A percentile compares a stretch with the other conserved stretches of the same genome.
Conservation (phyloP, 2,329 filamentous ascomycete genomes). For the Neoascochyta sp. region DNA sequence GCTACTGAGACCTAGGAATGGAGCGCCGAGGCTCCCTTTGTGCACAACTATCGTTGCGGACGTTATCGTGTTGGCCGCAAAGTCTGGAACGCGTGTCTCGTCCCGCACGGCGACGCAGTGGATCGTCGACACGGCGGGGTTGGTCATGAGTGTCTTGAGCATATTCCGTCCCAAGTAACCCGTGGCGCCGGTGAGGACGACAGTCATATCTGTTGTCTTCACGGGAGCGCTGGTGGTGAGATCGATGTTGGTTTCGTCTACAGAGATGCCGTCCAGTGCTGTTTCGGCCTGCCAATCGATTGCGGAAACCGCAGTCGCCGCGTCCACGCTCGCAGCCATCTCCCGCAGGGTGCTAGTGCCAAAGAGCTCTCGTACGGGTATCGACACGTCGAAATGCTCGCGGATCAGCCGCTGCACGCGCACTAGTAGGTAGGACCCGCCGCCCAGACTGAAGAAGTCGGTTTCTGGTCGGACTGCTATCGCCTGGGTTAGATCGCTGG, state of each 20-base stretch:
- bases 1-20: conserved; percentile 38
- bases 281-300: conserved; percentile 46
- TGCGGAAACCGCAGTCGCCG: conserved; percentile 1
- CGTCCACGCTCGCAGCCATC: conserved; percentile 36
- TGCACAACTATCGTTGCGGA: not conserved
- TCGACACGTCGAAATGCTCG: conserved; percentile 24
- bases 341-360: conserved; percentile 35
- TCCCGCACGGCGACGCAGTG: conserved; percentile 22
- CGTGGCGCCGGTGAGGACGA: conserved; percentile 11
- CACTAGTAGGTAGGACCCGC: conserved; percentile 43
- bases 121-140: conserved; percentile 3
- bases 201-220: conserved; percentile 2
- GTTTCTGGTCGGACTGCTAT: too few relatives aligned
- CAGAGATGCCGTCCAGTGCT: too few relatives aligned
- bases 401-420: conserved; percentile 39
- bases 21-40: not conserved
- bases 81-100: not conserved
- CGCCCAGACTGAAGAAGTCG: conserved; percentile 45
- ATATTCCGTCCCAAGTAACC: conserved; percentile 8
- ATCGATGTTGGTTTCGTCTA: too few relatives aligned
- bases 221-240: too few relatives aligned
- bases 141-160: conserved; percentile 24
- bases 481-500: conserved; percentile 2
- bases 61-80: not conserved
- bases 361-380: conserved; percentile 41